Percentiles rank a stretch among this genome's conserved stretches.
Conservation (phyloP, 2,329 filamentous ascomycete species). For the Colletotrichum sp. region DNA sequence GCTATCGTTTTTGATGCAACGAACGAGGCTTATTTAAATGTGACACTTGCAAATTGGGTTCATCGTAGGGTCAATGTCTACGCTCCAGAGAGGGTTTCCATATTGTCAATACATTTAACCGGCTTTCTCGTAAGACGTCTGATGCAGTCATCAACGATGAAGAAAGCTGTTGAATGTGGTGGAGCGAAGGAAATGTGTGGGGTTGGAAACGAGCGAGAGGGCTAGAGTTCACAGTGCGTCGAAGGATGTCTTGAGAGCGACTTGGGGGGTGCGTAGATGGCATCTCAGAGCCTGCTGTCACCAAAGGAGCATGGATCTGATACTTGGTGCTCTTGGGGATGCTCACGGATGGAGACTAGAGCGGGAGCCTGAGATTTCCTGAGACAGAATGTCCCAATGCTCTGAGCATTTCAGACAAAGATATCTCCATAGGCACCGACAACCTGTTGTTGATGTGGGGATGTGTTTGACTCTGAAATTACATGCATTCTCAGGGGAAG, state of each 20-base stretch:
- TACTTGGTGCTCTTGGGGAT: not conserved
- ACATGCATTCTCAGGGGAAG: not conserved
- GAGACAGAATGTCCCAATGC: not conserved
- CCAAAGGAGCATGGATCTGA: not conserved
- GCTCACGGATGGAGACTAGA: not conserved
- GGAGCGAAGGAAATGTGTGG: not conserved
- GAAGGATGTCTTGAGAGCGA: not conserved
- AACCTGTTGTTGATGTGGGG: not conserved
- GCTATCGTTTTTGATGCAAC: not conserved
- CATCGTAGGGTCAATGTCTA: not conserved
- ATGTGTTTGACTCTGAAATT: not conserved
- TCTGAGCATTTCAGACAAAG: not conserved
- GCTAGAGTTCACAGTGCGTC: not conserved
- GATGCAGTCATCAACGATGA: not conserved
- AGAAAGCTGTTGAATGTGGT: not conserved
- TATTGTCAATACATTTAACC: not conserved
- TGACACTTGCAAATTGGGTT: not conserved
- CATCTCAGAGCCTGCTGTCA: not conserved
- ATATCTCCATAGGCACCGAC: not conserved
- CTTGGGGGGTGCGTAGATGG: not conserved
- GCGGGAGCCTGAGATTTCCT: not conserved
- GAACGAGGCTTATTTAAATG: not conserved
- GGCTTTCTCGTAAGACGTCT: not conserved
- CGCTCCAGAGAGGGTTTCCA: not conserved
- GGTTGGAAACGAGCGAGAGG: not conserved